These are phyloP conservation scores for Acrodontium crateriforme DNA, from an alignment of 2,329 filamentous ascomycete species.

Conservation along the genomic window DNA sequence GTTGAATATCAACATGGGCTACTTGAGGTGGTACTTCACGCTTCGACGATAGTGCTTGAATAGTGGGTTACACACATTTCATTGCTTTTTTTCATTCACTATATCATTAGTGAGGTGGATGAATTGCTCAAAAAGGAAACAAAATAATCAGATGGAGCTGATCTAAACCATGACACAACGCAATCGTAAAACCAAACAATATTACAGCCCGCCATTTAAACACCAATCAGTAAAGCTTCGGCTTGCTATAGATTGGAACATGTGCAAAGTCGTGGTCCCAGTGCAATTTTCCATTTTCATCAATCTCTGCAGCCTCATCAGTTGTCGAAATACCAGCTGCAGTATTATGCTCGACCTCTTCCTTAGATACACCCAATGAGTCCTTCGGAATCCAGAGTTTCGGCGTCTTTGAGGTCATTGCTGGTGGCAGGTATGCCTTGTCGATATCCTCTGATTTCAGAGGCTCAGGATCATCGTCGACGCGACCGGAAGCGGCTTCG, in stretches of 20 bases:
- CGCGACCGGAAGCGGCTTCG: slow-evolving; percentile 6
- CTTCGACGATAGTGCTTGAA: no score
- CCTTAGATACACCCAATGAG: slow-evolving; percentile 28
- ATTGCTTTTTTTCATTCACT: no score
- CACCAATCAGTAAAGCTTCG: slow-evolving; percentile 9
- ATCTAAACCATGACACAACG: no score
- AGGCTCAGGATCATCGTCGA: slow-evolving; percentile 7
- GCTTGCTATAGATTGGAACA: slow-evolving; percentile 29
- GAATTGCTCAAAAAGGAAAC: no score
- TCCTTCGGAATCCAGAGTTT: slow-evolving; percentile 34
- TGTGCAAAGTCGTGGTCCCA: slow-evolving; percentile 31
- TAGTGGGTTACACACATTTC: no score
- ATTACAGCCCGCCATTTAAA: no score
- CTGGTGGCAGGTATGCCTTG: slow-evolving; percentile 32
- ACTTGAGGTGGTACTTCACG: no score
- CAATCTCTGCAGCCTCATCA: slow-evolving; percentile 31
- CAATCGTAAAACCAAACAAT: no score
- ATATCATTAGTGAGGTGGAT: no score
- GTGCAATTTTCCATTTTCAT: slow-evolving; percentile 31
- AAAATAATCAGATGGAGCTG: no score
- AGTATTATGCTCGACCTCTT: slow-evolving; percentile 28
- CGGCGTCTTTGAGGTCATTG: slow-evolving; percentile 29
- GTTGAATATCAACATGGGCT: no score
- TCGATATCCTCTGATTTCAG: slow-evolving; percentile 18
- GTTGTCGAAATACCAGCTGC: slow-evolving; percentile 28